These are phyloP conservation scores for Talaromyces atroroseus DNA, from an alignment of 2,329 filamentous ascomycete genomes.

Conservation along the genomic window DNA sequence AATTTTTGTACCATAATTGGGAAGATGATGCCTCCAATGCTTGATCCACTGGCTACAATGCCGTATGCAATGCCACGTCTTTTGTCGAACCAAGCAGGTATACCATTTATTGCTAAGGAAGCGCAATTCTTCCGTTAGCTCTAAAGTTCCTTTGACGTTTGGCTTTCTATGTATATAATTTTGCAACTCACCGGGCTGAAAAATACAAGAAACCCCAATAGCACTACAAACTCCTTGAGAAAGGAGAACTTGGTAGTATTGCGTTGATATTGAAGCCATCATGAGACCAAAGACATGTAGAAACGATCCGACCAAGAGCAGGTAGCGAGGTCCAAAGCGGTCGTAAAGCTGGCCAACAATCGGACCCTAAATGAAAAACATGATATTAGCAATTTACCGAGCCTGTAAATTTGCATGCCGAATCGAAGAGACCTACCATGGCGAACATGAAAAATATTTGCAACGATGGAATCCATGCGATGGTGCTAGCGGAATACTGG, in stretches of 20 bases:
- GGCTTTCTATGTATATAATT: conserved; percentile 23
- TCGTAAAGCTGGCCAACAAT: conserved; percentile 55
- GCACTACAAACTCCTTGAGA: conserved; percentile 51
- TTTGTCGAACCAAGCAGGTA: conserved; percentile 45
- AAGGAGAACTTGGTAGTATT: conserved; percentile 55
- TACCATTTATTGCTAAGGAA: not conserved
- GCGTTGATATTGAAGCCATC: conserved; percentile 50
- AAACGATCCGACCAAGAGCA: conserved; percentile 48
- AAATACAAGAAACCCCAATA: conserved; percentile 45
- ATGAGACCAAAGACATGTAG: conserved; percentile 55
- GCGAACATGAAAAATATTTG: conserved; percentile 53
- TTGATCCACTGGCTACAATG: conserved; percentile 50
- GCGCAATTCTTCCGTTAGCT: conserved; percentile 35
- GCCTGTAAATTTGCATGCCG: not conserved
- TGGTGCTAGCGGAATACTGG: conserved; percentile 46
- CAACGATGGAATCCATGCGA: conserved; percentile 56
- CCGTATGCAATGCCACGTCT: conserved; percentile 51
- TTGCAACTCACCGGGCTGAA: conserved; percentile 32
- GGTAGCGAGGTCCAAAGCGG: conserved; percentile 53
- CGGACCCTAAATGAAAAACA: not conserved
- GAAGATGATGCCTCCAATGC: conserved; percentile 55
- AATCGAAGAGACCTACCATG: conserved; percentile 17
- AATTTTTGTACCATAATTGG: conserved; percentile 57
- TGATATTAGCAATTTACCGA: not conserved
- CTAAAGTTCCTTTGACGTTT: not conserved